Conservation (phyloP, 768 basidiomycete species). For the Zangia roseola region DNA sequence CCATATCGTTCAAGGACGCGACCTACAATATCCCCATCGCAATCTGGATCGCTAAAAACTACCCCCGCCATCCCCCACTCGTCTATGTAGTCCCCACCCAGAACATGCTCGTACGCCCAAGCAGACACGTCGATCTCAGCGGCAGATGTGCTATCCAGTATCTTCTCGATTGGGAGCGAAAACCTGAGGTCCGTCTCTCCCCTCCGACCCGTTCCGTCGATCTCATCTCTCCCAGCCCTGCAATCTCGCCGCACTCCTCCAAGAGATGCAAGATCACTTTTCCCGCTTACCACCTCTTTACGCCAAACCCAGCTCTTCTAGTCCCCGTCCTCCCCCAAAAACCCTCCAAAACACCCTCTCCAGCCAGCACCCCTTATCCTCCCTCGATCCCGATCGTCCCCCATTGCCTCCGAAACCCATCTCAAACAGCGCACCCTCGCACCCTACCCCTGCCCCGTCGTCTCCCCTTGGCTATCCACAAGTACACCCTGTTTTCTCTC, state of each 20-base stretch:
- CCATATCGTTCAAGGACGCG: conserved; percentile 71
- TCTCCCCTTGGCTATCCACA: conserved; percentile 13
- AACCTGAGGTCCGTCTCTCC: conserved; percentile 52
- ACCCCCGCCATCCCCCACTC: conserved; percentile 81
- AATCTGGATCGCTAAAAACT: conserved; percentile 83
- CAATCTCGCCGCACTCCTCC: conserved; percentile 67
- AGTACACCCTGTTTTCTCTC: conserved; percentile 17
- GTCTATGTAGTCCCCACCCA: conserved; percentile 89
- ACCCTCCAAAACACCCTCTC: conserved; percentile 17
- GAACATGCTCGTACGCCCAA: conserved; percentile 84
- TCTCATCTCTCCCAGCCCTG: conserved; percentile 55
- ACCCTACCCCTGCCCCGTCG: conserved; percentile 11
- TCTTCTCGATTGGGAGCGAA: conserved; percentile 72
- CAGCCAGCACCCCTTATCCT: conserved; percentile 12
- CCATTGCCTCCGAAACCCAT: conserved; percentile 40
- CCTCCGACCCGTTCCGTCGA: conserved; percentile 3
- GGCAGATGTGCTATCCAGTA: conserved; percentile 72
- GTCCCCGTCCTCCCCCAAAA: conserved; percentile 22
- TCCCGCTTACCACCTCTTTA: conserved; percentile 88
- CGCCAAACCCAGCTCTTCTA: conserved; percentile 60
- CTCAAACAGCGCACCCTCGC: conserved; percentile 18
- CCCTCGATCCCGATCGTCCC: conserved; percentile 25
- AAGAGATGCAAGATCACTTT: conserved; percentile 80
- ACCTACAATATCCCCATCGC: conserved; percentile 94
- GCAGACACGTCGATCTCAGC: conserved; percentile 75